Evolutionary conservation across 768 basidiomycete species (phyloP).

Genomic region (Suillus subaureus): DNA sequence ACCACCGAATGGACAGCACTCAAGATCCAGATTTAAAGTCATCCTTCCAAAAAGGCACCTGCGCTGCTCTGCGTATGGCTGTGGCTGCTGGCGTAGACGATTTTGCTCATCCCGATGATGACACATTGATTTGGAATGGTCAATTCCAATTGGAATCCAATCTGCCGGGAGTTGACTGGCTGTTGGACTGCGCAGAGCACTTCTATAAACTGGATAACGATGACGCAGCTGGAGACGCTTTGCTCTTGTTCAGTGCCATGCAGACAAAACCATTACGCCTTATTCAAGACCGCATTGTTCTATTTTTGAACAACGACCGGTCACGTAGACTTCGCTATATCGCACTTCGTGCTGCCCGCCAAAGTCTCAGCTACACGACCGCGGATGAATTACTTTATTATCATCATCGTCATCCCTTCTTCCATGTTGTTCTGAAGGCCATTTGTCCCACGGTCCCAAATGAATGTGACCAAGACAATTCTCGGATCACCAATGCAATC

Average conservation of each 20-base stretch:
- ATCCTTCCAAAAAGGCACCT: background rate
- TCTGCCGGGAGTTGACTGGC: background rate
- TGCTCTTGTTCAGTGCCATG: background rate
- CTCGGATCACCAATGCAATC: background rate
- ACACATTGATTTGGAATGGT: background rate
- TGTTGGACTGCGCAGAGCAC: background rate
- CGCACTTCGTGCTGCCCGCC: background rate
- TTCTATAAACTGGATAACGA: background rate
- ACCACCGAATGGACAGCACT: background rate
- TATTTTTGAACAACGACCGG: background rate
- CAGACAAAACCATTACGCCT: background rate
- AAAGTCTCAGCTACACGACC: no score
- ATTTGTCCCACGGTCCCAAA: background rate
- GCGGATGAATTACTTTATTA: no score
- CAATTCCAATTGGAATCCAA: background rate
- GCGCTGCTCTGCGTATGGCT: background rate
- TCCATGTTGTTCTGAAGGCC: background rate
- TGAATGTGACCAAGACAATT: background rate
- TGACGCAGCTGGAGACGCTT: background rate
- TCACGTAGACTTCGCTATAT: background rate
- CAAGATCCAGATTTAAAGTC: background rate
- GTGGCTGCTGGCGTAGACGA: background rate
- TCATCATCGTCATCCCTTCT: background rate
- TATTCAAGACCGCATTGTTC: background rate
- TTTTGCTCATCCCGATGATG: background rate